Evolutionary conservation across 1,139 yeast species (phyloP), one percentile per base, ranked within the genome.

Genomic region (Spencermartinsiella ligniputridi): DNA sequence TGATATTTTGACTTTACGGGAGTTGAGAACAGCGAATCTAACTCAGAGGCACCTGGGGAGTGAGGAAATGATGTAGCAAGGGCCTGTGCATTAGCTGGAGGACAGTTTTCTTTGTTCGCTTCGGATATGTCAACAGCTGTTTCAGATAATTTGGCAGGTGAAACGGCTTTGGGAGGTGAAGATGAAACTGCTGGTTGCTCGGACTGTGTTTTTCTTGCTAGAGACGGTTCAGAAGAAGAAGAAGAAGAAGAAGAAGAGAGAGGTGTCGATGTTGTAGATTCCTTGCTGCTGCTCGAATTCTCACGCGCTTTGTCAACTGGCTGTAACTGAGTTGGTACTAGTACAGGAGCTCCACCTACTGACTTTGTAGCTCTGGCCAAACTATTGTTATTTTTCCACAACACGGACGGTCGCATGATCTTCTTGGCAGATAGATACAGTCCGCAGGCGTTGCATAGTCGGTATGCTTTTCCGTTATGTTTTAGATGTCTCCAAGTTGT

Each of bases 361-460:
- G n/a, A n/a, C n/a, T n/a, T n/a, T n/a, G 27, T 18, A 13, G 24
- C 25, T 13, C 22, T 21, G n/a, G 37, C 18, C 21, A 15, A 11
- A 12, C 18, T 17, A 6, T 13, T 25, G 20, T 32, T 36, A 22
- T 52, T 48, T n/a, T 55, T 55, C 70, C 69, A 66, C 18, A 56
- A 46, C 21, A 49, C 46, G 16, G 49, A 45, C 2, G 71, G 71
- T 20, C 71, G 52, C 67, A 64, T 59, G 19, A 50, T 48, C 37
- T 55, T 54, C 48, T 66, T 63, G 24, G 56, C 46, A 27, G 52
- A 48, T 44, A 51, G 59, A 56, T 65, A 67, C 11, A 67, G 50
- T 2, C 71, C 71, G 47, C 71, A 67, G 3, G 71, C 65, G 44
- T 66, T 66, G 52, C 70, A 66, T 22, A 66, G 51, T 20, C 52